Evolutionary conservation across 2,329 filamentous ascomycete genomes (phyloP), one percentile per base, ranked within the genome.

Genomic region (Stemphylium beticola): DNA sequence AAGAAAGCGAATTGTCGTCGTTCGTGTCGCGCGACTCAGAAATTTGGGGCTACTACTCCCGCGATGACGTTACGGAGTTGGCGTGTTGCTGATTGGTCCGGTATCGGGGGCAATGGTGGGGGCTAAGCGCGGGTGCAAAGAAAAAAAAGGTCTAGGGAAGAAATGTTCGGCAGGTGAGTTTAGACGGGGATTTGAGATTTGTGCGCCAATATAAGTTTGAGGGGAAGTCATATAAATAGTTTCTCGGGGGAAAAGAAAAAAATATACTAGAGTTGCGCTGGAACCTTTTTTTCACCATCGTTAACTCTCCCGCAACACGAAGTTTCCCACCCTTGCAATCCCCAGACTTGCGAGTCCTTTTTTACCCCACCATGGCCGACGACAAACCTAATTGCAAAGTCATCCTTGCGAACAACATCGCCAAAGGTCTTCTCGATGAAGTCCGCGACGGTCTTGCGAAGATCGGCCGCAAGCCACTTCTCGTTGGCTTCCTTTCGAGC

Each of bases 401-500:
- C 75, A 85, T 98, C 69, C 85, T 96, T 66, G 91, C 93, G 55
- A 89, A 90, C 66, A 89, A 88, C 66, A 92, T 99, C 69, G 92
- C 93, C 64, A 95, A 92, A 79, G 83, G 83, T 50, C 83, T 97
- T 46, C 83, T 96, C 48, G 79, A 80, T 22, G 93, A 97, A 79
- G 91, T 96, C 57, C 83, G 86, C 63, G 85, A 90, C 55, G 90
- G 89, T 6, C 81, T 96, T 56, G 84, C 85, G 69, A 88, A 87
- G 61, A 81, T 96, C 42, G 83, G 88, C 69, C 86, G 84, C 62
- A 80, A 87, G 73, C 93, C 95, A 31, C 87, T 90, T 58, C 84
- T 99, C 48, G 90, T 93, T 39, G 95, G 93, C 55, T 96, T 97
- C 77, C 82, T 99, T 52, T 92, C 93, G 64, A 98, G 96, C 77